These are phyloP conservation scores for Termitomyces sp. DNA, from an alignment of 768 basidiomycete species.

Conservation along the genomic window DNA sequence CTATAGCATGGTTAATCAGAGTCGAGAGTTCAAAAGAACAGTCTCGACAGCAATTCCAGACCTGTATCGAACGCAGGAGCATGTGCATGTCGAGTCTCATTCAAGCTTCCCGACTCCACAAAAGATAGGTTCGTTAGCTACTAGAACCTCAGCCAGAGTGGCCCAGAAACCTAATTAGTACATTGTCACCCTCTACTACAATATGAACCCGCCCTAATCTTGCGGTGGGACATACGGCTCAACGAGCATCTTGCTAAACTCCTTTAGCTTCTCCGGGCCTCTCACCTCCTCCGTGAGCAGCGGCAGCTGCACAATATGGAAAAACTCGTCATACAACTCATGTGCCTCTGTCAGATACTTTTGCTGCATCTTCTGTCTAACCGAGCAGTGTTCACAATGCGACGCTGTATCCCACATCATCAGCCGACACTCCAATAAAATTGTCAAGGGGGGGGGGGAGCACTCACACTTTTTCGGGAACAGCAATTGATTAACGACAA, in stretches of 20 bases:
- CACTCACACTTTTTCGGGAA: slow-evolving; percentile 86
- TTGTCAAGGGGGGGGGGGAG: too few species aligned
- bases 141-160: too few species aligned
- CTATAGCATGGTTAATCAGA: too few species aligned
- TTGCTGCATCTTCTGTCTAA: slow-evolving; percentile 96
- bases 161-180: background rate
- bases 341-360: slow-evolving; percentile 96
- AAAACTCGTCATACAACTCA: slow-evolving; percentile 96
- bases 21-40: background rate
- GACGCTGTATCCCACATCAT: slow-evolving; percentile 48
- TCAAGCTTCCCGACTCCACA: too few species aligned
- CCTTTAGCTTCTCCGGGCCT: slow-evolving; percentile 88
- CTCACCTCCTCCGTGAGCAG: slow-evolving; percentile 95
- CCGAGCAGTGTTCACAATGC: slow-evolving; percentile 92
- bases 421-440: too few species aligned
- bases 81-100: too few species aligned
- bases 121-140: too few species aligned
- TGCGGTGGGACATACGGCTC: slow-evolving; percentile 68
- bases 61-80: too few species aligned
- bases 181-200: too few species aligned
- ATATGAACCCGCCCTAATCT: slow-evolving; percentile 24
- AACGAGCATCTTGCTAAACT: slow-evolving; percentile 91
- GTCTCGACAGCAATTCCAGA: too few species aligned
- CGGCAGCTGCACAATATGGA: slow-evolving; percentile 94
- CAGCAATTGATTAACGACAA: slow-evolving; percentile 95